A percentile compares a stretch with the other conserved stretches of the same genome.
These are phyloP conservation scores for Quercus engelmannii DNA, from an alignment of 306 rosid genomes.

Conservation along the genomic window DNA sequence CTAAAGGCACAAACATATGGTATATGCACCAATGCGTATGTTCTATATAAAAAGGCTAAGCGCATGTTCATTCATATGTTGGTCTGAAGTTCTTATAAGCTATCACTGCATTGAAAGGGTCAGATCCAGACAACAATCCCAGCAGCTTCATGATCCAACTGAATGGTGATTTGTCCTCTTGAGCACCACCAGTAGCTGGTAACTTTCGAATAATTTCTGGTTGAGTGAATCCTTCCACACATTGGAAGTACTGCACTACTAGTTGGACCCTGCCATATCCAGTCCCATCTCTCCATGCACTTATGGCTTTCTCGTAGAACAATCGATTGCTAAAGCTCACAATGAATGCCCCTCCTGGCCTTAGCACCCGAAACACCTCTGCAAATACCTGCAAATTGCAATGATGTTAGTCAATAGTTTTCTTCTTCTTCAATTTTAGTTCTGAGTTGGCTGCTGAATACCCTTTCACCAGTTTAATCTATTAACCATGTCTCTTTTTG, in stretches of 20 bases:
- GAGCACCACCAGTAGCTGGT: constrained; percentile 30
- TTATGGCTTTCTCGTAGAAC: constrained; percentile 84
- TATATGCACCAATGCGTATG: background rate
- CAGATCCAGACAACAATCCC: constrained; percentile 58
- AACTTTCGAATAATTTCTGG: constrained; percentile 59
- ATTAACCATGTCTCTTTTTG: background rate
- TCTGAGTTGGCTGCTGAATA: background rate
- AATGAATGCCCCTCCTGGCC: constrained; percentile 82
- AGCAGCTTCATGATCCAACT: constrained; percentile 48
- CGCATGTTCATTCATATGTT: constrained; percentile 20
- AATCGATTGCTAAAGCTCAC: constrained; percentile 86
- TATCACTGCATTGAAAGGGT: constrained; percentile 75
- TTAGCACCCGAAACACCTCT: constrained; percentile 66
- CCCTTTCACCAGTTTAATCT: background rate
- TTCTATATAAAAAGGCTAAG: background rate
- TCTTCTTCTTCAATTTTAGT: background rate
- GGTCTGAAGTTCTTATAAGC: constrained; percentile 80
- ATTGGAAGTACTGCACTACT: constrained; percentile 81
- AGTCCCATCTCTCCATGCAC: constrained; percentile 75
- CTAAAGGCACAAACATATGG: background rate
- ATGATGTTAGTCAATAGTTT: background rate
- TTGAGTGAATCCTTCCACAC: constrained; percentile 74
- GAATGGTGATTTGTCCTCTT: constrained; percentile 42
- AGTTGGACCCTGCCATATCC: constrained; percentile 64
- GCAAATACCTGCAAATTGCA: constrained; percentile 59